phyloP scores from a whole-genome alignment of 805 yeast species.

The Wickerhamomyces mucosus region DNA sequence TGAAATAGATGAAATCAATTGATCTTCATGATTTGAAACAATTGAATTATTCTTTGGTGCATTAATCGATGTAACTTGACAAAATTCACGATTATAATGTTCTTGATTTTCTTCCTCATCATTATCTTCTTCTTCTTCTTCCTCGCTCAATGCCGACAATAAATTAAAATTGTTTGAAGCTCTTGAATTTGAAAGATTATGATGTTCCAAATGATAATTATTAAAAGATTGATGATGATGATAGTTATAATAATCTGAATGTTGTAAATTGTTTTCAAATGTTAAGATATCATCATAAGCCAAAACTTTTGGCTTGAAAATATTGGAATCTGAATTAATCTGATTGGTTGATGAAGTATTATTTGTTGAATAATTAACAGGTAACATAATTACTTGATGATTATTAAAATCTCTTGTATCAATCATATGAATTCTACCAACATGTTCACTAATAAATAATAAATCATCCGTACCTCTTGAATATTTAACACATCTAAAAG shows the following conservation, averaged over 20 bases:
- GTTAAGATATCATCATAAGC: conserved; percentile 16
- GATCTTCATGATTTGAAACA: background rate
- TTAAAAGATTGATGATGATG: too few species aligned
- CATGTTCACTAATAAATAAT: conserved; percentile 72
- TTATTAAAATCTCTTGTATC: conserved; percentile 67
- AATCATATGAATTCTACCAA: conserved; percentile 76
- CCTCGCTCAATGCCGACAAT: conserved; percentile 6
- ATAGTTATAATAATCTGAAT: background rate
- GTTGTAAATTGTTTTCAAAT: conserved; percentile 10
- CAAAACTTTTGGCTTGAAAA: conserved; percentile 14
- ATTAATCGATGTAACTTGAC: too few species aligned
- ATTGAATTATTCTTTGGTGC: too few species aligned
- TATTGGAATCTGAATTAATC: conserved; percentile 2
- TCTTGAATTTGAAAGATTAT: conserved; percentile 15
- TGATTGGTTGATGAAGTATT: background rate
- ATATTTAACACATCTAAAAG: conserved; percentile 56
- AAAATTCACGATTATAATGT: background rate
- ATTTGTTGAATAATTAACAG: conserved; percentile 22
- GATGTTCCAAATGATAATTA: too few species aligned
- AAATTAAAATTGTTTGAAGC: conserved; percentile 16
- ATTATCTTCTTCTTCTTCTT: conserved; percentile 8
- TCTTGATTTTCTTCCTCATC: conserved; percentile 11
- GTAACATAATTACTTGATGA: conserved; percentile 69
- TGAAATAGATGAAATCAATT: conserved; percentile 1
- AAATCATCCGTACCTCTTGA: conserved; percentile 66